Base-by-base conservation (phyloP, 2,329 filamentous ascomycete species). In the Beauveria bassiana region DNA sequence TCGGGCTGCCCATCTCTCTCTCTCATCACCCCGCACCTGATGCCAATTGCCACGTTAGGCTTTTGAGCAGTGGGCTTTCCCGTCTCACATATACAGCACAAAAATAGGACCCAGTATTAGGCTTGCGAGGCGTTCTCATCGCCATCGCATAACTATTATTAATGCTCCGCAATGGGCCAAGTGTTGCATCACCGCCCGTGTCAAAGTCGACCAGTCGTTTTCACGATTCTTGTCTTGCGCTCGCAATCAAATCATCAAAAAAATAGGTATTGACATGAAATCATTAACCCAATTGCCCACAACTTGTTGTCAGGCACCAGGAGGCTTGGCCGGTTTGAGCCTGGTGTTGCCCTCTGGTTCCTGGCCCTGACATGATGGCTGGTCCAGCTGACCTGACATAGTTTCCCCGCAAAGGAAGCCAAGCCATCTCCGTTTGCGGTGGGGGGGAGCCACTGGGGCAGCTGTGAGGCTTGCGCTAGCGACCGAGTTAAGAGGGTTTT, bases 341-440 rank as follows among this genome's bases (percentile, higher is more conserved):
- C n/a, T 59, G 46, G 38, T 51, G 46, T 3, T 59, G 56, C 16
- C 22, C 20, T 6, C 22, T 24, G 34, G 58, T 53, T 60, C 58
- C 58, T 60, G 58, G 49, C 58, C 58, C 58, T 60, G 58, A 60
- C 58, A 60, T 60, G 58, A 60, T 54, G 58, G 50, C 42, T 38
- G 34, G 58, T 47, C 58, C 58, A 60, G 58, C 58, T 60, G 58
- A 60, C 58, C 58, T 53, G 58, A 60, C 47, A 5, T 59, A 31
- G 56, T 22, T 40, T 46, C 47, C 46, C 56, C 56, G 56, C 56
- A 51, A 34, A 51, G 46, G 28, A 59, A 47, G 56, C 34, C 34
- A 38, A 38, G 34, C 34, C 34, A 38, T 38, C 34, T 38, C 34
- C 34, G 34, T 38, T 38, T 38, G 34, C 34, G 5, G 34, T 38